phyloP scores from a whole-genome alignment of 176 grass and related monocot species.

The Eremochloa ophiuroides region DNA sequence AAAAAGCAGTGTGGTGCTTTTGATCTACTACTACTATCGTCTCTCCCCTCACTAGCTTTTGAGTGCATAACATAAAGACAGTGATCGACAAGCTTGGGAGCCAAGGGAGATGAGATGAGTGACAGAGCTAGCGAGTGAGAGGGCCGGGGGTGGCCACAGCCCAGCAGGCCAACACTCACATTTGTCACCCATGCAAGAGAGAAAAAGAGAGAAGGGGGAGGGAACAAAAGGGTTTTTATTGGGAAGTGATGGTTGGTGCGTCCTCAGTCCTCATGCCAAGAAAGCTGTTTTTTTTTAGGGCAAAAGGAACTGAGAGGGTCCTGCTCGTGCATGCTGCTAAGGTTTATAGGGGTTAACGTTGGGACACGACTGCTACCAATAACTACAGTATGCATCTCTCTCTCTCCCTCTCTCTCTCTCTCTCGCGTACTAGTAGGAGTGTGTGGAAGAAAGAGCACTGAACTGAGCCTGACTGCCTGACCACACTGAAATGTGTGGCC shows the following conservation, averaged over 20 bases:
- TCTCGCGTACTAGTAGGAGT: background rate
- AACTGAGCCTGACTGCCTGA: background rate
- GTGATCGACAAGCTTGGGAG: slow-evolving; percentile 49
- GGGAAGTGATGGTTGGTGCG: slow-evolving; percentile 59
- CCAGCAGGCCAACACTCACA: slow-evolving; percentile 42
- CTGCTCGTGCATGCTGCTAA: slow-evolving; percentile 29
- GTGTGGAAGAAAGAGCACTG: background rate
- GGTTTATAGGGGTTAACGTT: slow-evolving; percentile 28
- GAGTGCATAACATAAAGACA: slow-evolving; percentile 48
- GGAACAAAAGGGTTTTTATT: slow-evolving; percentile 34
- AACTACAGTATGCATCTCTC: background rate
- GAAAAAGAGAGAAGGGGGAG: background rate
- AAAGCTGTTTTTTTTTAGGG: slow-evolving; percentile 44
- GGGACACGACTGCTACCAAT: background rate
- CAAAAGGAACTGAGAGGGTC: background rate
- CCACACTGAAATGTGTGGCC: slow-evolving; percentile 47
- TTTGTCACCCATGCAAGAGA: slow-evolving; percentile 48
- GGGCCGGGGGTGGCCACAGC: background rate
- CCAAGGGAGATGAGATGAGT: slow-evolving; percentile 36
- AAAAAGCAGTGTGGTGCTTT: slow-evolving; percentile 21
- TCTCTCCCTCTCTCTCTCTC: background rate
- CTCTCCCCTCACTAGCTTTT: background rate
- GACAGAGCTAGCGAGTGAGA: background rate
- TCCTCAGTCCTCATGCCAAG: slow-evolving; percentile 57
- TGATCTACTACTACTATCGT: background rate